These are phyloP conservation scores for Chytriomyces confervae DNA, from an alignment of 192 early-diverging fungal genomes.

Conservation along the genomic window DNA sequence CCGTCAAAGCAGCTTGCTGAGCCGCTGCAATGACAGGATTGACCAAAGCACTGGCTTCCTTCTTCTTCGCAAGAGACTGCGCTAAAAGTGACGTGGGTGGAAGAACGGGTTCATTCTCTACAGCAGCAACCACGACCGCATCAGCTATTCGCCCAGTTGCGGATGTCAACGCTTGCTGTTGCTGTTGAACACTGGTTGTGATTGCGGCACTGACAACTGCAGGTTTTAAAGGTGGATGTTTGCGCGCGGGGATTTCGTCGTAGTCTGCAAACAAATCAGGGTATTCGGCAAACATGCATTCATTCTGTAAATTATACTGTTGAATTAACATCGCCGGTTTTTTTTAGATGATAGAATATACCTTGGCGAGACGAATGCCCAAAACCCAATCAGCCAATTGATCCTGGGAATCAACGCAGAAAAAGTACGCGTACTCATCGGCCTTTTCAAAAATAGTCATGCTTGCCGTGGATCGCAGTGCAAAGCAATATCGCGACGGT, in stretches of 20 bases:
- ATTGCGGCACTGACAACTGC: background rate
- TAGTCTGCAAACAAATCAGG: slow-evolving; percentile 54
- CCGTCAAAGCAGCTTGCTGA: background rate
- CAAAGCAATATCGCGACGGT: slow-evolving; percentile 83
- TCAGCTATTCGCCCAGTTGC: background rate
- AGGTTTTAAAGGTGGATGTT: slow-evolving; percentile 9
- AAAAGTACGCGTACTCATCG: slow-evolving; percentile 77
- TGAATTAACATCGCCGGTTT: too few relatives aligned
- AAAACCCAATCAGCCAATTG: slow-evolving; percentile 76
- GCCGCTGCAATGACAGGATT: background rate
- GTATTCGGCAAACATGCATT: slow-evolving; percentile 49
- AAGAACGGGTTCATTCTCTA: background rate
- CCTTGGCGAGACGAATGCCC: slow-evolving; percentile 72
- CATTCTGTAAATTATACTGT: slow-evolving; percentile 29
- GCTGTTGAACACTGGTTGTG: background rate
- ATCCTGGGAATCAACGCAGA: slow-evolving; percentile 71
- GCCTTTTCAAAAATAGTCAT: slow-evolving; percentile 83
- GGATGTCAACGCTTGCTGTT: background rate
- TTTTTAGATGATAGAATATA: slow-evolving; percentile 33
- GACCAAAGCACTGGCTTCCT: background rate
- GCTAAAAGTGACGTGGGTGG: slow-evolving; percentile 13
- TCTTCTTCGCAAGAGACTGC: slow-evolving; percentile 3
- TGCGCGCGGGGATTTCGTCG: slow-evolving; percentile 39
- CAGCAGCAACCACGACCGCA: background rate
- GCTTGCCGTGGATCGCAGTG: slow-evolving; percentile 79